Evolutionary conservation across 2,329 filamentous ascomycete genomes (phyloP).

Genomic region (Cordyceps tenuipes): DNA sequence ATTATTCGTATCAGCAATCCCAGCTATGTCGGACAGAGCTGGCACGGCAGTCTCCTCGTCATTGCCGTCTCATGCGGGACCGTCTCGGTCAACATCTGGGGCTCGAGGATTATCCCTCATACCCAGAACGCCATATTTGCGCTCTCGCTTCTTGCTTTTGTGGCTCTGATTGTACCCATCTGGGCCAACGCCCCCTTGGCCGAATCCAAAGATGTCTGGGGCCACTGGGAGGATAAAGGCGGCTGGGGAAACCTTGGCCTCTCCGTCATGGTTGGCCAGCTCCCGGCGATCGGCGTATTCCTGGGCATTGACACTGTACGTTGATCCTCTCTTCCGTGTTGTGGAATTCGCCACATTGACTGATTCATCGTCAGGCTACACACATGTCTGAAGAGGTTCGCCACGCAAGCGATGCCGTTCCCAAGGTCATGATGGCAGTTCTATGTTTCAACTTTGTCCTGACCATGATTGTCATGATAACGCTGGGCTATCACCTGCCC

Average conservation of each 20-base stretch:
- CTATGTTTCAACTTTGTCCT: background rate
- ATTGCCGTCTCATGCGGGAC: slow-evolving; percentile 8
- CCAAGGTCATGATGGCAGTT: slow-evolving; percentile 8
- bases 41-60: slow-evolving; percentile 13
- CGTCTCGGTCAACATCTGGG: slow-evolving; percentile 7
- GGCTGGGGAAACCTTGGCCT: slow-evolving; percentile 11
- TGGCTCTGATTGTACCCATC: slow-evolving; percentile 12
- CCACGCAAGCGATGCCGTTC: slow-evolving; percentile 11
- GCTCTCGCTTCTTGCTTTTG: slow-evolving; percentile 10
- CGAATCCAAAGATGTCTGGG: slow-evolving; percentile 12
- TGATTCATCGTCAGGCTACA: slow-evolving; percentile 9
- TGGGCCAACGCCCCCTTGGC: slow-evolving; percentile 14
- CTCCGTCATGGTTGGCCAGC: slow-evolving; percentile 14
- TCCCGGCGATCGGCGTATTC: slow-evolving; percentile 9
- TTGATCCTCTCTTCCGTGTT: background rate
- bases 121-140: slow-evolving; percentile 14
- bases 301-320: slow-evolving; percentile 12
- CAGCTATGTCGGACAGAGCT: slow-evolving; percentile 7
- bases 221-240: slow-evolving; percentile 9
- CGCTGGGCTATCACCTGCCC: slow-evolving; percentile 12
- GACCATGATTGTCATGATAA: slow-evolving; percentile 2
- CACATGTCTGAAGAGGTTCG: slow-evolving; percentile 15
- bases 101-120: slow-evolving; percentile 10
- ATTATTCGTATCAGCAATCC: slow-evolving; percentile 12
- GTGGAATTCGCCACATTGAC: background rate